Evolutionary conservation across 2,329 filamentous ascomycete genomes (phyloP).

Genomic region (Aspergillus costaricaensis): DNA sequence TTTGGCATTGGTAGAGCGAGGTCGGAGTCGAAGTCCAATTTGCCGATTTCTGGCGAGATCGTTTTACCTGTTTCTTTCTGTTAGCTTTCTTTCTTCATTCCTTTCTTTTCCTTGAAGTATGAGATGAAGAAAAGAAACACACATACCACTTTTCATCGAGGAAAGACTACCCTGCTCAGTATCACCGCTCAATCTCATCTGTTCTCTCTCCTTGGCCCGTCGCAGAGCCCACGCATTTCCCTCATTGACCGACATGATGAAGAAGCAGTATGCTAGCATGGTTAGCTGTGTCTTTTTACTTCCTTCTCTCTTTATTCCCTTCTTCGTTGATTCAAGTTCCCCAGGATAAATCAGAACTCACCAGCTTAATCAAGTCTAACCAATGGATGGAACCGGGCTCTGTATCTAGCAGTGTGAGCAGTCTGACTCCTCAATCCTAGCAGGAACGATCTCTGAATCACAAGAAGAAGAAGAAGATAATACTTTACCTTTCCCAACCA

Average conservation of each 20-base stretch:
- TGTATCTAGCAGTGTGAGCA: no score
- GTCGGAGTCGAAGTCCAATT: constrained; percentile 28
- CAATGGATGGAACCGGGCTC: no score
- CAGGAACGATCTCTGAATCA: no score
- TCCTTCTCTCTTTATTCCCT: not conserved
- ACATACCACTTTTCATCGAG: not conserved
- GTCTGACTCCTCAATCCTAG: no score
- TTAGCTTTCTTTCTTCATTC: not conserved
- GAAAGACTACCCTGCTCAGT: not conserved
- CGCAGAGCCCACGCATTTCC: constrained; percentile 33
- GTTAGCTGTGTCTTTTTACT: not conserved
- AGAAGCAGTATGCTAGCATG: not conserved
- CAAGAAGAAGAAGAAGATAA: no score
- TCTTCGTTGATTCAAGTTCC: no score
- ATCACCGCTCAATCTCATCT: not conserved
- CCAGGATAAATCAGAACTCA: no score
- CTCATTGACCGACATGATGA: constrained; percentile 16
- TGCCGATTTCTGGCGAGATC: not conserved
- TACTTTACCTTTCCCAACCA: no score
- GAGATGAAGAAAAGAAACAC: no score
- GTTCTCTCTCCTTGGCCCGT: constrained; percentile 20
- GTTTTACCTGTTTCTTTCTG: not conserved
- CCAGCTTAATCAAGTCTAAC: no score
- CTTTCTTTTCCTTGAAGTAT: not conserved
- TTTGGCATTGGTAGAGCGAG: constrained; percentile 35